Conservation (phyloP, 139 green algal species). For the Chlamydomonas asymmetrica region DNA sequence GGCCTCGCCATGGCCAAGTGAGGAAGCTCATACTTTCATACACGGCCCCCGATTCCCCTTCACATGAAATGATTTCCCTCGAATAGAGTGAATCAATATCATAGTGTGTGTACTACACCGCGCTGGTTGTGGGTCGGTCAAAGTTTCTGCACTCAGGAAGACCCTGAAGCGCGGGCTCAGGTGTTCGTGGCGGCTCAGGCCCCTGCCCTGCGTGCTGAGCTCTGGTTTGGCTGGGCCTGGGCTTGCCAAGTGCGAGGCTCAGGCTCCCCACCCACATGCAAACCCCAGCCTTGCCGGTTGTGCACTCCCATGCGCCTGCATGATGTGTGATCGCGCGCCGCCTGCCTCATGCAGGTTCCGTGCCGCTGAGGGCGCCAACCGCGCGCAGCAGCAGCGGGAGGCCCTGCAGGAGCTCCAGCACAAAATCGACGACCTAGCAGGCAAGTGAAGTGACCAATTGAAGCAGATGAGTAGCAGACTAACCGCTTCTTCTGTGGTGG, state of each 20-base stretch:
- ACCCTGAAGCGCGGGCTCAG: neutral
- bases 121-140: neutral
- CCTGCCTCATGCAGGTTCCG: constrained; percentile 43
- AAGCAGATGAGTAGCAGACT: too few relatives aligned
- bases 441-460: too few relatives aligned
- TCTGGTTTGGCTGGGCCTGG: neutral
- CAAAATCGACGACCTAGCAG: constrained; percentile 34
- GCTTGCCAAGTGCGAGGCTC: neutral
- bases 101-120: neutral
- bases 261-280: neutral
- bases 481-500: too few relatives aligned
- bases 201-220: neutral
- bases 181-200: neutral
- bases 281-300: neutral
- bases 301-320: neutral
- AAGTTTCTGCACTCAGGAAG: neutral
- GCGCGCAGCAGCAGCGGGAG: neutral
- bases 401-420: constrained; percentile 18
- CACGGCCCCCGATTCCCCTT: neutral
- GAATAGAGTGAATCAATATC: neutral
- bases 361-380: constrained; percentile 14
- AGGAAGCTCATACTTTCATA: neutral
- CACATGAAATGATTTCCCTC: neutral
- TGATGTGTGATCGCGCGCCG: too few relatives aligned
- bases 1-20: constrained; percentile 53